Conservation (phyloP, 495 filamentous ascomycete genomes). For the Bryoglossum gracile region DNA sequence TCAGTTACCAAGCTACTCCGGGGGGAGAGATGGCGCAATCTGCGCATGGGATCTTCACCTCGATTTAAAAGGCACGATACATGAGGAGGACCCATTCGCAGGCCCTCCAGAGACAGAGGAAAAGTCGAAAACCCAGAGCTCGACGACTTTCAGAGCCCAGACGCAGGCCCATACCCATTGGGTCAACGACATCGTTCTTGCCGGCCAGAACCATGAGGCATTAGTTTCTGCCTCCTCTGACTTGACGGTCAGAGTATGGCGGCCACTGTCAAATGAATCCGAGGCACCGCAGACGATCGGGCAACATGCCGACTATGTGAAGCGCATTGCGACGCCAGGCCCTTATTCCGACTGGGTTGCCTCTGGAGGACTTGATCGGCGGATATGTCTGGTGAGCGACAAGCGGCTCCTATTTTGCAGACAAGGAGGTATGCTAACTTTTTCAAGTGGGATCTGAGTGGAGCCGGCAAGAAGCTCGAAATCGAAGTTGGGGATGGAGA, state of each 20-base stretch:
- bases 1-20: conserved; percentile 72
- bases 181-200: conserved; percentile 94
- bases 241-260: conserved; percentile 90
- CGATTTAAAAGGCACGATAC: conserved; percentile 23
- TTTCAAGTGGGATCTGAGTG: conserved; percentile 92
- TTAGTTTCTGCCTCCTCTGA: conserved; percentile 94
- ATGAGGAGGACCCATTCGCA: conserved; percentile 26
- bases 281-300: conserved; percentile 75
- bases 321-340: conserved; percentile 75
- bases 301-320: conserved; percentile 92
- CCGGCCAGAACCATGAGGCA: conserved; percentile 70
- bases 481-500: conserved; percentile 74
- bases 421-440: no score
- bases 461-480: conserved; percentile 72
- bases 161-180: conserved; percentile 98
- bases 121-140: conserved; percentile 30
- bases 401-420: no score
- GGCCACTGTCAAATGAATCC: conserved; percentile 65
- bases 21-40: conserved; percentile 88
- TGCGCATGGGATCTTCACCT: conserved; percentile 89
- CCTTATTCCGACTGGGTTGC: conserved; percentile 77
- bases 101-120: conserved; percentile 29
- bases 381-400: conserved; percentile 81
- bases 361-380: conserved; percentile 90
- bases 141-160: conserved; percentile 73